Percentiles rank a stretch among this genome's conserved stretches.
Conservation (phyloP, 176 grass and related monocot species). For the Tillandsia fasciculata region DNA sequence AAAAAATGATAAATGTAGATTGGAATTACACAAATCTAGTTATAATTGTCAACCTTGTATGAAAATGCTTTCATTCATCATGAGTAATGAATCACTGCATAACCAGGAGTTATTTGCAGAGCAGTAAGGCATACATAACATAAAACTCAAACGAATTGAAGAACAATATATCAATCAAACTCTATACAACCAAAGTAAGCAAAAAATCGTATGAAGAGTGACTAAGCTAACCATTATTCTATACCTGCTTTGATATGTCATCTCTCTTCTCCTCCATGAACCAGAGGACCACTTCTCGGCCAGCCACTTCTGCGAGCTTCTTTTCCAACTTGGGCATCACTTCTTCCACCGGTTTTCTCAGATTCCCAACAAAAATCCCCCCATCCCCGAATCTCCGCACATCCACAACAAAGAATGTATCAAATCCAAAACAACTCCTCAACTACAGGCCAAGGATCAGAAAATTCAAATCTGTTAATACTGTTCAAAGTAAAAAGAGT, state of each 20-base stretch:
- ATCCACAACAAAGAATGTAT: constrained; percentile 88
- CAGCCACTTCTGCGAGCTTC: constrained; percentile 79
- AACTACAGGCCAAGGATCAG: constrained; percentile 30
- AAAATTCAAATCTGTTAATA: too few relatives aligned
- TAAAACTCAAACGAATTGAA: not conserved
- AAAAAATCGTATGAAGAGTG: not conserved
- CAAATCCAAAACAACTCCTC: constrained; percentile 85
- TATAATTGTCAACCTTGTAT: too few relatives aligned
- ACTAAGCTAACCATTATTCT: not conserved
- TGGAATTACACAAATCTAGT: too few relatives aligned
- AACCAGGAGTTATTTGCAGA: too few relatives aligned
- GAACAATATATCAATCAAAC: too few relatives aligned
- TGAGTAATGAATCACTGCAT: too few relatives aligned
- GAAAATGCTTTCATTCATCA: too few relatives aligned
- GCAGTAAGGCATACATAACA: not conserved
- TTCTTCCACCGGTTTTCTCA: constrained; percentile 71
- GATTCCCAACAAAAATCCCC: constrained; percentile 87
- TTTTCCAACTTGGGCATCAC: constrained; percentile 73
- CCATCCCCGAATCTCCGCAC: constrained; percentile 85
- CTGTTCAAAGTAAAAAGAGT: too few relatives aligned
- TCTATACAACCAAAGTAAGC: too few relatives aligned
- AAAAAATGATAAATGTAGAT: too few relatives aligned
- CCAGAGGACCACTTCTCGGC: constrained; percentile 86
- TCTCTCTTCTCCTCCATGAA: constrained; percentile 87
- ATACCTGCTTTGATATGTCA: constrained; percentile 81